Conservation (phyloP, 768 basidiomycete species). For the Sutorius australiensis region DNA sequence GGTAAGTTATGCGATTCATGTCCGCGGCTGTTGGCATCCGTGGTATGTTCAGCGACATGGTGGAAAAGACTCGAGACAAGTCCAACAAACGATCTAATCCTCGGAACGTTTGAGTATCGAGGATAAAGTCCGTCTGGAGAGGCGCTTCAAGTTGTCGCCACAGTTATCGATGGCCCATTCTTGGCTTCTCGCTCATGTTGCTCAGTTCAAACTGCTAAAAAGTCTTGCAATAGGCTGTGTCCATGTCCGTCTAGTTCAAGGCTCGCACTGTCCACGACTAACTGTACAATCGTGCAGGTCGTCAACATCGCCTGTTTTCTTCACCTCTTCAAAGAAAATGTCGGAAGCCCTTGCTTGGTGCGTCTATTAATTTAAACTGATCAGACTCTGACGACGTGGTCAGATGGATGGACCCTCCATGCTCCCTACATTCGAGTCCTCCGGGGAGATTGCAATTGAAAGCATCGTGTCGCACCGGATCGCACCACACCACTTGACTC, state of each 20-base stretch:
- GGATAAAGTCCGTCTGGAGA: background rate
- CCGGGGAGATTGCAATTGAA: slow-evolving; percentile 63
- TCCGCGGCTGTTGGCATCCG: slow-evolving; percentile 23
- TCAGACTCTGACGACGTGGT: background rate
- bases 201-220: slow-evolving; percentile 16
- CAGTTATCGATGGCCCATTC: slow-evolving; percentile 14
- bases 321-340: slow-evolving; percentile 62
- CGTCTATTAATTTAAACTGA: slow-evolving; percentile 11
- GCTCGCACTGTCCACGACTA: background rate
- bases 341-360: slow-evolving; percentile 55
- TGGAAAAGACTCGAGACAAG: background rate
- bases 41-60: slow-evolving; percentile 19
- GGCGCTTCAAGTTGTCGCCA: background rate
- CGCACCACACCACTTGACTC: slow-evolving; percentile 45
- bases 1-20: slow-evolving; percentile 27
- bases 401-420: slow-evolving; percentile 77
- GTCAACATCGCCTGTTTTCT: slow-evolving; percentile 53
- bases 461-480: slow-evolving; percentile 53
- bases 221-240: slow-evolving; percentile 23
- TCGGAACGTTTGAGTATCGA: background rate
- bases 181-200: slow-evolving; percentile 12
- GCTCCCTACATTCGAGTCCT: slow-evolving; percentile 65
- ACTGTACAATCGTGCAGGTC: slow-evolving; percentile 36
- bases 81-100: background rate
- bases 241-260: slow-evolving; percentile 21